phyloP scores from a whole-genome alignment of 192 early-diverging fungal genomes.

The Backusella liffmaniae region DNA sequence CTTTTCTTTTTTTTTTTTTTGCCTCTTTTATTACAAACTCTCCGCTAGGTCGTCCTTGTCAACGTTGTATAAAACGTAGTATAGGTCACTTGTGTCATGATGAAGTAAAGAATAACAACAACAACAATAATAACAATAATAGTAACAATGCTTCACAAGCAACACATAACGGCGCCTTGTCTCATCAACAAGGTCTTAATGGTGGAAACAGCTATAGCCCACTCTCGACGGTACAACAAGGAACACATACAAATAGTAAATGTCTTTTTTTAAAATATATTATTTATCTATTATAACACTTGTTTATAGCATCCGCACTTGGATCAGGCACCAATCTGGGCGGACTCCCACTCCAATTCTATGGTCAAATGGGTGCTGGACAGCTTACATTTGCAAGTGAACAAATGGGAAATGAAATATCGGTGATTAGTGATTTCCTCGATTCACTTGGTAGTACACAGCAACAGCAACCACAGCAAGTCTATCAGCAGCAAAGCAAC shows the following conservation, averaged over 20 bases:
- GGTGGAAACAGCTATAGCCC: conserved; percentile 1
- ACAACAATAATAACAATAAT: conserved; percentile 8
- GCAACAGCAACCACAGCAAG: conserved; percentile 10
- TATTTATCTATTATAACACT: not conserved
- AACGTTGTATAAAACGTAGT: conserved; percentile 92
- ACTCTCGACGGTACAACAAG: not conserved
- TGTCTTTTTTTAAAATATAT: not conserved
- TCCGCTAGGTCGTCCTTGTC: conserved; percentile 81
- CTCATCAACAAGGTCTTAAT: conserved; percentile 10
- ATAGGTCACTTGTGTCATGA: conserved; percentile 94
- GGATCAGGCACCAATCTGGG: conserved; percentile 27
- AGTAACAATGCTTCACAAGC: not conserved
- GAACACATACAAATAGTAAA: not conserved
- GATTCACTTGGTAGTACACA: conserved; percentile 44
- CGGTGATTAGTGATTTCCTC: conserved; percentile 68
- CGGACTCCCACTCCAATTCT: conserved; percentile 34
- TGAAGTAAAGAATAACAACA: conserved; percentile 59
- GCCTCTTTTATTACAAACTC: not conserved
- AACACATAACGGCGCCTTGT: not conserved
- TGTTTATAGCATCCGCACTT: not conserved
- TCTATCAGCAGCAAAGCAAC: not conserved
- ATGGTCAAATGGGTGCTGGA: conserved; percentile 40
- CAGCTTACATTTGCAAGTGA: conserved; percentile 78
- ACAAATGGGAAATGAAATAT: conserved; percentile 79
- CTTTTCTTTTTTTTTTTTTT: not conserved